A percentile compares a stretch with the other conserved stretches of the same genome.
Evolutionary conservation across 2,329 filamentous ascomycete genomes (phyloP).

Genomic region (Cordyceps militaris): DNA sequence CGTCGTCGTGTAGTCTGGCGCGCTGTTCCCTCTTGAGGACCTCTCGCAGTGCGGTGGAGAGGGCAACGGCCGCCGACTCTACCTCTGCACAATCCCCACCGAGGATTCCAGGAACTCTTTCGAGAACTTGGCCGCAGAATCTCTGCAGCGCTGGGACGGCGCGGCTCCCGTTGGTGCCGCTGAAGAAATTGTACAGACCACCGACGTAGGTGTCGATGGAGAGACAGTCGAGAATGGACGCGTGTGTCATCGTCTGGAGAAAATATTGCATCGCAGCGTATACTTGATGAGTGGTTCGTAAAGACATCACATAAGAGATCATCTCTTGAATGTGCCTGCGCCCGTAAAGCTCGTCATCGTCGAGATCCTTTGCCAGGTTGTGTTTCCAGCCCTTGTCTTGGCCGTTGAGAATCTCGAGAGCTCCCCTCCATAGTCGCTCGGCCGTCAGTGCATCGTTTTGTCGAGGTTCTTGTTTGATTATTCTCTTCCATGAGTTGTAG

Average conservation of each 20-base stretch:
- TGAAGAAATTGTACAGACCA: conserved; percentile 8
- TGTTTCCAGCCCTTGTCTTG: neutral
- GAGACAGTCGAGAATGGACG: conserved; percentile 5
- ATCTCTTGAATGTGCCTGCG: conserved; percentile 2
- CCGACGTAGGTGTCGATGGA: conserved; percentile 9
- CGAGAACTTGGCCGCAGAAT: neutral
- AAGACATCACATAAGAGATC: neutral
- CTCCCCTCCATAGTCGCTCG: neutral
- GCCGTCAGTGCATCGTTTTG: neutral
- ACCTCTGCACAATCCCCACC: neutral
- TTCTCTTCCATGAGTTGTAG: conserved; percentile 4
- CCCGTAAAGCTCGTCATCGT: neutral
- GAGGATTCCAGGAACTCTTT: neutral
- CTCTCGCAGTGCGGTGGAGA: conserved; percentile 9
- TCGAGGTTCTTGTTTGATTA: neutral
- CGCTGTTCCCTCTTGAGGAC: conserved; percentile 9
- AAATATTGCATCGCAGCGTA: neutral
- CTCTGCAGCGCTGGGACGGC: conserved; percentile 1
- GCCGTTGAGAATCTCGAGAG: conserved; percentile 7
- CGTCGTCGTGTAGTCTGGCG: neutral
- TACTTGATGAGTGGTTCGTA: neutral
- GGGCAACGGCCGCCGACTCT: neutral
- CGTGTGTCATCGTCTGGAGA: conserved; percentile 8
- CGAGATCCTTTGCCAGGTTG: neutral
- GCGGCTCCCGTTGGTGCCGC: conserved; percentile 2